A percentile compares a stretch with the other conserved stretches of the same genome.
These are phyloP conservation scores for Penicillium italicum DNA, from an alignment of 2,329 filamentous ascomycete genomes.

Conservation along the genomic window DNA sequence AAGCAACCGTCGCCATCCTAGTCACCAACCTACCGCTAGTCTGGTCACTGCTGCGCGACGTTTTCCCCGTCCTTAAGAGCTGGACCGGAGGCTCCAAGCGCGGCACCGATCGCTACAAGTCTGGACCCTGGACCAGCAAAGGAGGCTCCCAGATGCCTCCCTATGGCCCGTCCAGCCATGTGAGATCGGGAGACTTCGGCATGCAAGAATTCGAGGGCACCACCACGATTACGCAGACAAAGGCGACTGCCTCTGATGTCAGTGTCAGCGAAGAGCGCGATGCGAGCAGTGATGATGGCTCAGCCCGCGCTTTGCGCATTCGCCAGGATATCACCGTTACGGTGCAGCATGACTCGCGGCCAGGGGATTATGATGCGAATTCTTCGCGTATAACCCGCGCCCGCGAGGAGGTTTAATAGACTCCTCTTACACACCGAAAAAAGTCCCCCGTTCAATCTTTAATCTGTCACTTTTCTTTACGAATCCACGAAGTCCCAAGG, in stretches of 20 bases:
- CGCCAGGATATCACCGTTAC: slow-evolving; percentile 41
- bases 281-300: slow-evolving; percentile 36
- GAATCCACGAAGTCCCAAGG: slow-evolving; percentile 14
- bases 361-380: slow-evolving; percentile 12
- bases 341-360: slow-evolving; percentile 19
- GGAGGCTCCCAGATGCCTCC: slow-evolving; percentile 25
- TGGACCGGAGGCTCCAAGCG: slow-evolving; percentile 40
- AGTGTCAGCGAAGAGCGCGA: slow-evolving; percentile 32
- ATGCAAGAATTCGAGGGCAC: slow-evolving; percentile 32
- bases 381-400: slow-evolving; percentile 9
- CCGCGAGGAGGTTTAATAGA: slow-evolving; percentile 15
- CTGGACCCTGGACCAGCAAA: slow-evolving; percentile 31
- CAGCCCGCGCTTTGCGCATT: slow-evolving; percentile 37
- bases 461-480: background rate
- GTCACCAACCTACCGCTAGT: slow-evolving; percentile 52
- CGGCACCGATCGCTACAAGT: slow-evolving; percentile 34
- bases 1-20: slow-evolving; percentile 44
- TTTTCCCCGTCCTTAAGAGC: slow-evolving; percentile 45
- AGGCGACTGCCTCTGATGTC: slow-evolving; percentile 27
- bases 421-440: background rate
- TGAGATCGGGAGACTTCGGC: slow-evolving; percentile 28
- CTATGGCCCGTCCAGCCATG: slow-evolving; percentile 30
- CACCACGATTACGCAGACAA: slow-evolving; percentile 27
- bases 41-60: slow-evolving; percentile 50
- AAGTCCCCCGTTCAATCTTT: background rate